Evolutionary conservation across 192 early-diverging fungal genomes (phyloP).

Genomic region (Coemansia sp.): DNA sequence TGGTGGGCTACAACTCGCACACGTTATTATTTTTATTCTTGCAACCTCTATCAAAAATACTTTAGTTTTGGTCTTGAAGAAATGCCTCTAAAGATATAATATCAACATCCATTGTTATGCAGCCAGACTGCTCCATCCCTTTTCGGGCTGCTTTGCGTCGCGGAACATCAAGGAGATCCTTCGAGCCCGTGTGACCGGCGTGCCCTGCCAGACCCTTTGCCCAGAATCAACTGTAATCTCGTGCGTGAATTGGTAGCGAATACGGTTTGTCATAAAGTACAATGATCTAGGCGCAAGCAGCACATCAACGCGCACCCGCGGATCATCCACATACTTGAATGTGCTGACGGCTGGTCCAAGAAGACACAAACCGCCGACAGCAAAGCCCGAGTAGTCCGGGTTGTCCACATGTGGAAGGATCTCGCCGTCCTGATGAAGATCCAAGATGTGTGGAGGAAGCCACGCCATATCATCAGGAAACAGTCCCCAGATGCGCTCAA

Average conservation of each 20-base stretch:
- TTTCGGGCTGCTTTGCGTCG: conserved; percentile 52
- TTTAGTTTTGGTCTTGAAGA: background rate
- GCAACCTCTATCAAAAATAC: background rate
- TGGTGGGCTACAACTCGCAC: background rate
- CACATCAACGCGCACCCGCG: conserved; percentile 61
- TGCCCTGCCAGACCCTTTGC: conserved; percentile 60
- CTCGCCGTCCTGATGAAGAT: conserved; percentile 69
- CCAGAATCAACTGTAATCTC: conserved; percentile 64
- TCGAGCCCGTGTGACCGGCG: conserved; percentile 57
- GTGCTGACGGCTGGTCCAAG: conserved; percentile 72
- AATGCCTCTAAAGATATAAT: too few species aligned
- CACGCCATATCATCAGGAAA: conserved; percentile 64
- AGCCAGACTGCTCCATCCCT: conserved; percentile 43
- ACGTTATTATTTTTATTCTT: conserved; percentile 4
- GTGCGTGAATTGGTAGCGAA: conserved; percentile 82
- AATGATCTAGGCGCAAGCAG: conserved; percentile 66
- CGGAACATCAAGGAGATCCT: conserved; percentile 79
- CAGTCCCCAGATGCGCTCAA: conserved; percentile 61
- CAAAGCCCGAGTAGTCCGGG: conserved; percentile 71
- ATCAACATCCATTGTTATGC: too few species aligned
- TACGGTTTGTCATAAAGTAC: conserved; percentile 70
- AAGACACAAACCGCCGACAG: conserved; percentile 76
- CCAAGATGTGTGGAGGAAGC: conserved; percentile 80
- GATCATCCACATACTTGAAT: conserved; percentile 67
- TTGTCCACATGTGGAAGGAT: conserved; percentile 87